A percentile compares a stretch with the other conserved stretches of the same genome.
Evolutionary conservation across 495 filamentous ascomycete species (phyloP).

Genomic region (Aspergillus coremiiformis): DNA sequence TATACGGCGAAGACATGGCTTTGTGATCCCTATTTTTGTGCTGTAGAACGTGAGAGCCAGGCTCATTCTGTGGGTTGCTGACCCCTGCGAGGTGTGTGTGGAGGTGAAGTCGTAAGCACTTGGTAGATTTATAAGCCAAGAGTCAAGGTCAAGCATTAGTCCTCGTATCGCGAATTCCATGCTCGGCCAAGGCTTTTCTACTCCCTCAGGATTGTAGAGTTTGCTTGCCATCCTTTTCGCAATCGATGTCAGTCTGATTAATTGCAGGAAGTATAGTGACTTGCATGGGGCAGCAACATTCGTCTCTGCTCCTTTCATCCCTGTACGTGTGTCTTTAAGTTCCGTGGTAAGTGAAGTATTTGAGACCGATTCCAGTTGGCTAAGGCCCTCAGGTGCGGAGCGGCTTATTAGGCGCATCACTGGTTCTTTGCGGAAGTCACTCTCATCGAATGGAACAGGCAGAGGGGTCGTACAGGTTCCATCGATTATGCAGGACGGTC

Average conservation of each 20-base stretch:
- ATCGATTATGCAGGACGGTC: constrained; percentile 50
- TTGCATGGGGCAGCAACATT: constrained; percentile 30
- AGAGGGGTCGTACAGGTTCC: constrained; percentile 48
- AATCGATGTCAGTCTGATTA: constrained; percentile 42
- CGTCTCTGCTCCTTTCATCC: constrained; percentile 15
- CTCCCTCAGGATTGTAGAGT: constrained; percentile 51
- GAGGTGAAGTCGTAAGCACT: constrained; percentile 34
- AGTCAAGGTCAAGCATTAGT: constrained; percentile 31
- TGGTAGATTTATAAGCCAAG: constrained; percentile 36
- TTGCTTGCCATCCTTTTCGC: constrained; percentile 43
- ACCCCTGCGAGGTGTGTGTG: constrained; percentile 26
- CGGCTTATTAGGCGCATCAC: constrained; percentile 27
- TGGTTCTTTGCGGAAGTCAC: constrained; percentile 34
- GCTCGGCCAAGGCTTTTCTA: constrained; percentile 45
- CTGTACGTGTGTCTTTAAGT: constrained; percentile 14
- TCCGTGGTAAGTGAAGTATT: constrained; percentile 3
- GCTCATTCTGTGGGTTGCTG: constrained; percentile 34
- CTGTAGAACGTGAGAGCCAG: constrained; percentile 52
- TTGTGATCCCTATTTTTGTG: constrained; percentile 51
- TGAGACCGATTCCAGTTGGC: constrained; percentile 17
- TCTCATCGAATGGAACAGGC: constrained; percentile 47
- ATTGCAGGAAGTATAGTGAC: constrained; percentile 45
- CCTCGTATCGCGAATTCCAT: constrained; percentile 36
- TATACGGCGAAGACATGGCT: constrained; percentile 52
- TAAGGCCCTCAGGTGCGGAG: constrained; percentile 14